Percentiles rank a stretch among this genome's conserved stretches.
Evolutionary conservation across 345 rosid species (phyloP).

Genomic region (Hirschfeldia incana): DNA sequence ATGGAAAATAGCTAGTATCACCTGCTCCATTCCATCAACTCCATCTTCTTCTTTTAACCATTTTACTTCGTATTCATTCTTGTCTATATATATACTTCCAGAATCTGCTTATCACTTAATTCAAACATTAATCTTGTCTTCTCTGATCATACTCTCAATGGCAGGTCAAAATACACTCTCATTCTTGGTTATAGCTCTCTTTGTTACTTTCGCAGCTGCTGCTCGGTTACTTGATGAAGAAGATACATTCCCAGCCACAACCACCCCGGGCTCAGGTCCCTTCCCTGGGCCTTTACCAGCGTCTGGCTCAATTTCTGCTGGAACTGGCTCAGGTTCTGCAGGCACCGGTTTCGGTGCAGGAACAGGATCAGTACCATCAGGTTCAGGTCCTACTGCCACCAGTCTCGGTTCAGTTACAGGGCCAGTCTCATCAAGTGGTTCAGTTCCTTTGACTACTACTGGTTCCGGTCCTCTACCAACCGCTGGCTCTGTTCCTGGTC

Average conservation of each 20-base stretch:
- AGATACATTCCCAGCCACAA: slow-evolving; percentile 31
- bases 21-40: slow-evolving; percentile 54
- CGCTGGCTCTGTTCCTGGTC: slow-evolving; percentile 31
- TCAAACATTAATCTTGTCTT: slow-evolving; percentile 27
- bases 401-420: slow-evolving; percentile 21
- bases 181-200: slow-evolving; percentile 42
- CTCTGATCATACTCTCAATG: slow-evolving; percentile 40
- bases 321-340: slow-evolving; percentile 14
- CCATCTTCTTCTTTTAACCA: slow-evolving; percentile 34
- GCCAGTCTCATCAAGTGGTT: slow-evolving; percentile 23
- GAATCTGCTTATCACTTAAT: slow-evolving; percentile 14
- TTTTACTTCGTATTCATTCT: background rate
- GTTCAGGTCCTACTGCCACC: slow-evolving; percentile 23
- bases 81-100: slow-evolving; percentile 18
- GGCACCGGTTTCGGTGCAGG: slow-evolving; percentile 29
- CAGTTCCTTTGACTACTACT: slow-evolving; percentile 12
- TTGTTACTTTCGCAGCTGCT: slow-evolving; percentile 33
- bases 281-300: slow-evolving; percentile 31
- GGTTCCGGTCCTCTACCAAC: slow-evolving; percentile 29
- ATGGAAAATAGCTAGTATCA: slow-evolving; percentile 11
- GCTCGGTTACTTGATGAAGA: slow-evolving; percentile 48
- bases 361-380: slow-evolving; percentile 25
- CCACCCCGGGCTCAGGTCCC: slow-evolving; percentile 27
- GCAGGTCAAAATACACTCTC: slow-evolving; percentile 28
- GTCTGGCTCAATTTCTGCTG: slow-evolving; percentile 11